Conservation (phyloP, 805 yeast species). For the Cyberlindnera lachancei region DNA sequence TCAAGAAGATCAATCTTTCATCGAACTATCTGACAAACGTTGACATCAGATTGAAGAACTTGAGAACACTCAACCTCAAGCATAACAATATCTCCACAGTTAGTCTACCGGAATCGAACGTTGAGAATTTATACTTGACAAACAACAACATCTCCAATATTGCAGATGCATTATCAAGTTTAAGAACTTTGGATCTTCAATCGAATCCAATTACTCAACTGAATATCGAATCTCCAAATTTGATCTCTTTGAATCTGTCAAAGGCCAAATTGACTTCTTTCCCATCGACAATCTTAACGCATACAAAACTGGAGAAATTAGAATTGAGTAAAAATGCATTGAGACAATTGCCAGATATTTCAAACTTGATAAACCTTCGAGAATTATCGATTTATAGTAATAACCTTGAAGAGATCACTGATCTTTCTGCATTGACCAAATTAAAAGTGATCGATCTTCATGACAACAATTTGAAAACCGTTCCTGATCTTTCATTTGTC, state of each 20-base stretch:
- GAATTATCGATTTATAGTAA: constrained; percentile 68
- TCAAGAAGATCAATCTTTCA: constrained; percentile 66
- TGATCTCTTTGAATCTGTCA: constrained; percentile 68
- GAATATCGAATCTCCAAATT: constrained; percentile 43
- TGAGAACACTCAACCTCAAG: constrained; percentile 70
- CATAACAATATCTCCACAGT: constrained; percentile 50
- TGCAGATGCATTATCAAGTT: constrained; percentile 50
- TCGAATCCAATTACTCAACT: constrained; percentile 79
- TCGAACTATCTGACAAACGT: constrained; percentile 51
- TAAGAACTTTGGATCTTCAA: constrained; percentile 66
- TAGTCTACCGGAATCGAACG: constrained; percentile 37
- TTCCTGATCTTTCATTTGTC: constrained; percentile 38
- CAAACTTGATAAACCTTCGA: constrained; percentile 48
- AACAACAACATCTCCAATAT: constrained; percentile 71
- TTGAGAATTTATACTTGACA: constrained; percentile 68
- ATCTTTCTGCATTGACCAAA: constrained; percentile 49
- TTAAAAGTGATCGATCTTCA: constrained; percentile 72
- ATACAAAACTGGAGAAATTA: constrained; percentile 64
- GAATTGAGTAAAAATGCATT: constrained; percentile 77
- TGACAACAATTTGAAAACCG: constrained; percentile 66
- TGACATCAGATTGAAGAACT: constrained; percentile 37
- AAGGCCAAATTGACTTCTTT: constrained; percentile 78
- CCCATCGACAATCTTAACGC: constrained; percentile 52
- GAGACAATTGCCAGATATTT: constrained; percentile 68
- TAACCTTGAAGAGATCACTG: constrained; percentile 65